Conservation (phyloP, 108 stramenopile species). For the Skeletonema potamos region DNA sequence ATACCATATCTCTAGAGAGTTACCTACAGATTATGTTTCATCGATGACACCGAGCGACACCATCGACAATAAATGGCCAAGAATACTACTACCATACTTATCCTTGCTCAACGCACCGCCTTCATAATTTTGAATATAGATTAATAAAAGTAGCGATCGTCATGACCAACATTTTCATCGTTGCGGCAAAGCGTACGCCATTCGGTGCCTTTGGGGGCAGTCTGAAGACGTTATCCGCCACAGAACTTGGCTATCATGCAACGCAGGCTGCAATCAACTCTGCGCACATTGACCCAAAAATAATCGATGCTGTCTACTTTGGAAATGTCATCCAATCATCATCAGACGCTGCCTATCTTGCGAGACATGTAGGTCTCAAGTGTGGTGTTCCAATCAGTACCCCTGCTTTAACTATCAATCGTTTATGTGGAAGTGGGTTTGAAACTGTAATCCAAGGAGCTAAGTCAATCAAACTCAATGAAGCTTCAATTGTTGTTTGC, state of each 20-base stretch:
- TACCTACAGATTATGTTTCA: too few species aligned
- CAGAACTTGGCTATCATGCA: conserved; percentile 73
- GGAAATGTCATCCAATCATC: conserved; percentile 96
- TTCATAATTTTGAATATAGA: background rate
- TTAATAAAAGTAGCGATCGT: background rate
- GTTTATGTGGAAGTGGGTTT: conserved; percentile 97
- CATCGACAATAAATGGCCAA: background rate
- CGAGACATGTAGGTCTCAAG: conserved; percentile 92
- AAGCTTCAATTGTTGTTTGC: conserved; percentile 84
- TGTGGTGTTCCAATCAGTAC: conserved; percentile 67
- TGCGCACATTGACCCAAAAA: conserved; percentile 66
- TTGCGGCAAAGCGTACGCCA: conserved; percentile 98
- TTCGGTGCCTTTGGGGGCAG: conserved; percentile 97
- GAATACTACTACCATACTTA: background rate
- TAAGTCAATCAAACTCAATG: conserved; percentile 86
- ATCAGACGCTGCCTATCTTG: conserved; percentile 91
- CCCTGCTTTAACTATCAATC: conserved; percentile 95
- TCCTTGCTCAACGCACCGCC: background rate
- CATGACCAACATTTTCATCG: conserved; percentile 87
- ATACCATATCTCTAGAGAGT: too few species aligned
- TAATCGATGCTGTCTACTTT: conserved; percentile 87
- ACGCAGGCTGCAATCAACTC: conserved; percentile 78
- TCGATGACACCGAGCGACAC: too few species aligned
- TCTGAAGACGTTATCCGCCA: conserved; percentile 78
- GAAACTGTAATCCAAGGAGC: conserved; percentile 93